Conservation (phyloP, 305 asterid genomes). For the Galium porrigens region DNA sequence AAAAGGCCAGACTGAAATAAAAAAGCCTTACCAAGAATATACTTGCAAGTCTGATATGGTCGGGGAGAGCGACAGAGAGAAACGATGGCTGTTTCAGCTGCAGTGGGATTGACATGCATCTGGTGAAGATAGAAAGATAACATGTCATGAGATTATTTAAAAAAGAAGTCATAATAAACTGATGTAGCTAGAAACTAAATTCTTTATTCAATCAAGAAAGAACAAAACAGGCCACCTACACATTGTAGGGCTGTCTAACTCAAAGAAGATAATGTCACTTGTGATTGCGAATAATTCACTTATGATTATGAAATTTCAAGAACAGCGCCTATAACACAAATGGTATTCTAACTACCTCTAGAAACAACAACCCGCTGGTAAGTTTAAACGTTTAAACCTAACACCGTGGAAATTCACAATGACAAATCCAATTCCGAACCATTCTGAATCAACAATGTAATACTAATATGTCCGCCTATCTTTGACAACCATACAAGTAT, state of each 20-base stretch:
- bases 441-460: neutral
- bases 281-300: too few relatives aligned
- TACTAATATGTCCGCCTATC: neutral
- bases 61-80: slow-evolving; percentile 57
- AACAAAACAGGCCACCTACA: slow-evolving; percentile 1
- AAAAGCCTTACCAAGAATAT: slow-evolving; percentile 57
- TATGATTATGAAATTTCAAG: neutral
- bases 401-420: neutral
- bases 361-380: neutral
- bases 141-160: neutral
- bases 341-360: neutral
- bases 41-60: slow-evolving; percentile 75
- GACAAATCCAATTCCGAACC: neutral
- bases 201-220: neutral
- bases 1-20: neutral
- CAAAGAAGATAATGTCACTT: neutral
- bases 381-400: neutral
- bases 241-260: neutral
- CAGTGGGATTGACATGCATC: slow-evolving; percentile 69
- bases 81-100: slow-evolving; percentile 66
- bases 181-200: neutral
- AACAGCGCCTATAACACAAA: neutral
- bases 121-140: slow-evolving; percentile 25
- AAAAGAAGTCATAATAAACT: neutral
- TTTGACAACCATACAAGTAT: neutral